phyloP scores from a whole-genome alignment of 2,329 filamentous ascomycete genomes.

The Grosmannia penicillata region DNA sequence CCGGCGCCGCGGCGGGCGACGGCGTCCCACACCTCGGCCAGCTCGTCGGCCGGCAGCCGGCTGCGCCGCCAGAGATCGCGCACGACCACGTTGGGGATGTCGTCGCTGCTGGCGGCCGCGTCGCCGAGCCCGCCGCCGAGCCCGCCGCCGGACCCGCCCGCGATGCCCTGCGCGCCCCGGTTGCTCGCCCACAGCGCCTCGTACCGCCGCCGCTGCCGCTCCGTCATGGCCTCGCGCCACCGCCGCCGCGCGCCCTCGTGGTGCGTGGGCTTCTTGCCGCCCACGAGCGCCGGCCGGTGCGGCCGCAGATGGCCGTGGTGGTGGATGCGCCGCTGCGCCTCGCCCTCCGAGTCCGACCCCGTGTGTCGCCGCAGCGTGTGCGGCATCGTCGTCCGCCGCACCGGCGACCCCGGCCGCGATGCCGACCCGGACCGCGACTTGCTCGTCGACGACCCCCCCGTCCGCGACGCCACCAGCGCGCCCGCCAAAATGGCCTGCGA shows the following conservation, averaged over 20 bases:
- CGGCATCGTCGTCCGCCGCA: constrained; percentile 28
- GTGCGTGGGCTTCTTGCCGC: constrained; percentile 50
- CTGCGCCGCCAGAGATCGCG: constrained; percentile 64
- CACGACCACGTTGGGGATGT: constrained; percentile 53
- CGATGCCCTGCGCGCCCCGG: constrained; percentile 32
- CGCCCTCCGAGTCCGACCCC: constrained; percentile 36
- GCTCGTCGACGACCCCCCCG: not conserved
- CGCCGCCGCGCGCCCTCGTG: constrained; percentile 61
- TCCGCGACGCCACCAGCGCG: not conserved
- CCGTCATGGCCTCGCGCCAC: constrained; percentile 63
- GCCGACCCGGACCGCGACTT: too few relatives aligned
- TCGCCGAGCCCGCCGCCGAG: constrained; percentile 8
- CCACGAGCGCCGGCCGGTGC: constrained; percentile 18
- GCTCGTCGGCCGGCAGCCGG: constrained; percentile 49
- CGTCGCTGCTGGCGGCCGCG: constrained; percentile 25
- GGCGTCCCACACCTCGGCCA: constrained; percentile 64
- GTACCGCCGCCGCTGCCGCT: constrained; percentile 62
- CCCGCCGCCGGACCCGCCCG: not conserved
- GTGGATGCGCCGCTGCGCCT: constrained; percentile 12
- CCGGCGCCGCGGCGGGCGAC: constrained; percentile 45
- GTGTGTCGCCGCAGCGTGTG: constrained; percentile 48
- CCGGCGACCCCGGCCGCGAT: not conserved
- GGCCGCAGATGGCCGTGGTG: constrained; percentile 26
- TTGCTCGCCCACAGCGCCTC: constrained; percentile 80
- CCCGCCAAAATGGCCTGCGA: not conserved